These are phyloP conservation scores for Pseudogymnoascus sp. DNA, from an alignment of 2,329 filamentous ascomycete species.

Conservation along the genomic window DNA sequence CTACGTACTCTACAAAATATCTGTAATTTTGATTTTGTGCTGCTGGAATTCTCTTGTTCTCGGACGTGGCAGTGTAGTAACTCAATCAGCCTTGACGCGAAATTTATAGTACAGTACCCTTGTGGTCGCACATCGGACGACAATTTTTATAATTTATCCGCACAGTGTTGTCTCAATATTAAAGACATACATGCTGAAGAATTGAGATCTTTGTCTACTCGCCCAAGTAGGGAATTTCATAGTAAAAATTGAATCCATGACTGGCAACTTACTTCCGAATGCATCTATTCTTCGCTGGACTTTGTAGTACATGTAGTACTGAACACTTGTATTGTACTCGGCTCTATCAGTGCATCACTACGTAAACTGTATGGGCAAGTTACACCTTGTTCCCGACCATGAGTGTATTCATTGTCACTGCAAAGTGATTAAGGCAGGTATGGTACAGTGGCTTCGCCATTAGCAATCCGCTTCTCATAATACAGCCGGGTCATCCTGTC, in stretches of 20 bases:
- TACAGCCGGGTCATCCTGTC: conserved; percentile 22
- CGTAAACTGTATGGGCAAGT: conserved; percentile 8
- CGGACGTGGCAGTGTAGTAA: background rate
- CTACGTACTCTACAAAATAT: background rate
- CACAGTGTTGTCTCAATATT: conserved; percentile 1
- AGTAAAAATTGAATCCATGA: background rate
- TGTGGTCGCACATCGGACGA: background rate
- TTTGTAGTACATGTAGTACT: background rate
- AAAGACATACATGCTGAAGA: background rate
- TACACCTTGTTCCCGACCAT: conserved; percentile 3
- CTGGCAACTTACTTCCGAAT: background rate
- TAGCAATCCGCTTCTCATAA: conserved; percentile 21
- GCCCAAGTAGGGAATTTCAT: background rate
- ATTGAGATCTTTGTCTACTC: background rate
- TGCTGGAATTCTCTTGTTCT: background rate
- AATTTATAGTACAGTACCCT: background rate
- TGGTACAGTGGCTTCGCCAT: conserved; percentile 23
- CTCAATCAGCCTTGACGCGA: background rate
- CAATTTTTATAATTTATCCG: background rate
- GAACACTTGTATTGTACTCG: conserved; percentile 6
- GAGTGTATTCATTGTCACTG: conserved; percentile 1
- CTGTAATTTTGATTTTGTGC: background rate
- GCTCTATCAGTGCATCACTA: background rate
- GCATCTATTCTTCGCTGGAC: background rate
- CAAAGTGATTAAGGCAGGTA: conserved; percentile 27